These are phyloP conservation scores for Citeromyces hawaiiensis DNA, from an alignment of 1,139 yeast species.

Conservation along the genomic window DNA sequence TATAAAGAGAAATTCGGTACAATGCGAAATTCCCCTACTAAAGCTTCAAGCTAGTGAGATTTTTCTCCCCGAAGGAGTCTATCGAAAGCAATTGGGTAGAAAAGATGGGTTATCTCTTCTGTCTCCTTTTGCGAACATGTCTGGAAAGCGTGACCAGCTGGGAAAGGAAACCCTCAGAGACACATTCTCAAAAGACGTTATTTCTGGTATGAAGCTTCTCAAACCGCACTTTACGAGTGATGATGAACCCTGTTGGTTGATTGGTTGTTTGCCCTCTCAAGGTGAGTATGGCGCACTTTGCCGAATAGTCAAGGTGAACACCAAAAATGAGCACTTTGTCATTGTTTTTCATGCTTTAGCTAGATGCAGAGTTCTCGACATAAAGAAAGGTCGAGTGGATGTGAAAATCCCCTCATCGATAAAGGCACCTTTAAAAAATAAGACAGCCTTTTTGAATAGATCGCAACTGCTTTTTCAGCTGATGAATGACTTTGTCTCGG, in stretches of 20 bases:
- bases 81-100: not conserved
- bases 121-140: not conserved
- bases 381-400: constrained; percentile 13
- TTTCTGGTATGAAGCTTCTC: constrained; percentile 22
- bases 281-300: constrained; percentile 29
- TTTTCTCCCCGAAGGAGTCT: not conserved
- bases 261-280: constrained; percentile 23
- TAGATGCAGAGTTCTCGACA: constrained; percentile 22
- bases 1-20: not conserved
- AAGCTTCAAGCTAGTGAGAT: not conserved
- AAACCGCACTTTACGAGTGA: constrained; percentile 14
- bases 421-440: constrained; percentile 19
- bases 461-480: constrained; percentile 20
- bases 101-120: not conserved
- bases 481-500: constrained; percentile 24
- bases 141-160: constrained; percentile 1
- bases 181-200: constrained; percentile 21
- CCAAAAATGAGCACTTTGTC: constrained; percentile 28
- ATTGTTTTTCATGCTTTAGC: constrained; percentile 42
- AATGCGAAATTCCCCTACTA: not conserved
- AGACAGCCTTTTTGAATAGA: constrained; percentile 15
- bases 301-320: constrained; percentile 33
- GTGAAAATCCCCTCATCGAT: constrained; percentile 13
- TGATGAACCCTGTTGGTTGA: constrained; percentile 27
- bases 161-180: not conserved